A percentile compares a stretch with the other conserved stretches of the same genome.
phyloP scores from a whole-genome alignment of 331 rosid species.

The Malus hybrid region DNA sequence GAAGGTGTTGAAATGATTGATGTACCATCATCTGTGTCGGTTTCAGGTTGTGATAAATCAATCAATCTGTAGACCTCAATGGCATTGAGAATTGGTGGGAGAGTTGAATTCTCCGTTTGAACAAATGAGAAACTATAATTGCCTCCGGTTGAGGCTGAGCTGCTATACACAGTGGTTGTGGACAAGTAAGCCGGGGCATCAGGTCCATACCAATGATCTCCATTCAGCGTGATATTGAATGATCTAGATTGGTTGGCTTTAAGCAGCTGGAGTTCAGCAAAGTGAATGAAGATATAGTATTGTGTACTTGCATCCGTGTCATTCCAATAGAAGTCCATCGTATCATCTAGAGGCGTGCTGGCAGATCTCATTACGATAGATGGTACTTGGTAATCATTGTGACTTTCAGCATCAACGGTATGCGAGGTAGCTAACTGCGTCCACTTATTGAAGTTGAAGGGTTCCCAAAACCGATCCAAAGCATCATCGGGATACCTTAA shows the following conservation, averaged over 20 bases:
- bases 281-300: slow-evolving; percentile 34
- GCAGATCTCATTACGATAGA: slow-evolving; percentile 31
- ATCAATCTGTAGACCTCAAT: slow-evolving; percentile 14
- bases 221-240: slow-evolving; percentile 35
- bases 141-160: not conserved
- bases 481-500: slow-evolving; percentile 19
- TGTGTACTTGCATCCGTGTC: not conserved
- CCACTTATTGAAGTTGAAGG: not conserved
- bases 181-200: slow-evolving; percentile 4
- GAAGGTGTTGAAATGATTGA: not conserved
- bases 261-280: slow-evolving; percentile 32
- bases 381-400: slow-evolving; percentile 13
- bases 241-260: slow-evolving; percentile 20
- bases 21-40: slow-evolving; percentile 21
- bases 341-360: slow-evolving; percentile 8
- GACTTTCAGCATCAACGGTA: not conserved
- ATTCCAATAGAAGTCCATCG: slow-evolving; percentile 15
- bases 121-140: not conserved
- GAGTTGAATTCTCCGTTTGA: slow-evolving; percentile 16
- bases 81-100: slow-evolving; percentile 34
- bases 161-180: not conserved
- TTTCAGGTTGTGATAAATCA: slow-evolving; percentile 10
- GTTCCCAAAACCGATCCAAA: slow-evolving; percentile 22
- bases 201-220: not conserved
- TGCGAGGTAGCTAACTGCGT: not conserved